phyloP scores from a whole-genome alignment of 2,329 filamentous ascomycete genomes.

The Fusarium kyushuense region DNA sequence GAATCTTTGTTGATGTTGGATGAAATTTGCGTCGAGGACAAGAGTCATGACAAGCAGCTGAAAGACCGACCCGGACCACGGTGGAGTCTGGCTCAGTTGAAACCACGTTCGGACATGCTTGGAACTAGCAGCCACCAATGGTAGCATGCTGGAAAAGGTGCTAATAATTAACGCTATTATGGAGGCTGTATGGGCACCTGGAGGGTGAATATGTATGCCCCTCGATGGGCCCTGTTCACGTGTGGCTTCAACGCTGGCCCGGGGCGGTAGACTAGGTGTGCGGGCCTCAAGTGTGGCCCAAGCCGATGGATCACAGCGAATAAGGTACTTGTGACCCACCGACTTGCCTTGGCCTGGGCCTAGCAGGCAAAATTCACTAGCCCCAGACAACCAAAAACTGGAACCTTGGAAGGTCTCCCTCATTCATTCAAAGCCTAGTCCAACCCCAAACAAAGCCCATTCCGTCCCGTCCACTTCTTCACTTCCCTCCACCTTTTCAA shows the following conservation, averaged over 20 bases:
- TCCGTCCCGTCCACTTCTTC: conserved; percentile 33
- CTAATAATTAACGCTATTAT: conserved; percentile 16
- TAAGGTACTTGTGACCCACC: conserved; percentile 35
- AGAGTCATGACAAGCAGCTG: conserved; percentile 28
- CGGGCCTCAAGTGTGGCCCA: conserved; percentile 28
- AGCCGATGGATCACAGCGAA: conserved; percentile 29
- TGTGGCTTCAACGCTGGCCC: conserved; percentile 27
- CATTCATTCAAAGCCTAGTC: conserved; percentile 37
- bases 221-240: conserved; percentile 24
- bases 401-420: conserved; percentile 34
- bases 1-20: not conserved
- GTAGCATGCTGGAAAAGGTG: not conserved
- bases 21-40: not conserved
- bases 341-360: conserved; percentile 3
- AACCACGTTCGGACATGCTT: conserved; percentile 3
- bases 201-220: conserved; percentile 23
- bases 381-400: conserved; percentile 41
- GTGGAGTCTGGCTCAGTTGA: conserved; percentile 17
- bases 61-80: not conserved
- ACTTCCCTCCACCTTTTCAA: conserved; percentile 37
- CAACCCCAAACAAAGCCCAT: conserved; percentile 30
- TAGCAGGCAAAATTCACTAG: conserved; percentile 38
- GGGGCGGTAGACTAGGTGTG: conserved; percentile 10
- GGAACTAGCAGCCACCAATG: conserved; percentile 6
- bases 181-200: conserved; percentile 2